phyloP scores from a whole-genome alignment of 139 green algal species.

The Coelastrella sp. region DNA sequence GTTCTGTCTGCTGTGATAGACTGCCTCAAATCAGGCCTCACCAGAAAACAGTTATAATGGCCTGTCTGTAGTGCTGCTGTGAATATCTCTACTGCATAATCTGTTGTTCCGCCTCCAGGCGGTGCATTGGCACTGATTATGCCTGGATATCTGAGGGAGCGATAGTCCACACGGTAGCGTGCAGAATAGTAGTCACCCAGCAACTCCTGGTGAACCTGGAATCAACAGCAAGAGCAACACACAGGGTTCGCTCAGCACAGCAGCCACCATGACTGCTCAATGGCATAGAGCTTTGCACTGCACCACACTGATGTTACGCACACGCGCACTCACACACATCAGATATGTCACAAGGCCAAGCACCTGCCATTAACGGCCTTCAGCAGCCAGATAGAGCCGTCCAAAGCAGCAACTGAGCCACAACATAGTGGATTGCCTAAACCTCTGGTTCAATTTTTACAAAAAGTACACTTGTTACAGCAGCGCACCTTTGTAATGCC shows the following conservation, averaged over 20 bases:
- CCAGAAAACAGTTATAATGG: slow-evolving; percentile 73
- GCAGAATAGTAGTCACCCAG: slow-evolving; percentile 68
- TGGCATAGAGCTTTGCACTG: too few species aligned
- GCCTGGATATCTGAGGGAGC: slow-evolving; percentile 73
- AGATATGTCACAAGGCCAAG: too few species aligned
- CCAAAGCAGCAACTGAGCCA: too few species aligned
- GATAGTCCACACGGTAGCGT: slow-evolving; percentile 74
- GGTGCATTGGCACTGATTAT: slow-evolving; percentile 68
- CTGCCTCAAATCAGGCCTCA: background rate
- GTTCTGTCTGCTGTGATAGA: background rate
- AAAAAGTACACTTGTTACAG: too few species aligned
- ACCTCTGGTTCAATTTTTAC: too few species aligned
- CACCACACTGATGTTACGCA: too few species aligned
- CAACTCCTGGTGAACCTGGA: slow-evolving; percentile 58
- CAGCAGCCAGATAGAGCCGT: too few species aligned
- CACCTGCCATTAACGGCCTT: too few species aligned
- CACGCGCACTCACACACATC: too few species aligned
- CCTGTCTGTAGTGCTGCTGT: slow-evolving; percentile 58
- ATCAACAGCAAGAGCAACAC: background rate
- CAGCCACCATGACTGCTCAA: too few species aligned
- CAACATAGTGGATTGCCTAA: too few species aligned
- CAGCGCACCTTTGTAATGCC: slow-evolving; percentile 73
- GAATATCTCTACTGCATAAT: slow-evolving; percentile 84
- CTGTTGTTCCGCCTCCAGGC: slow-evolving; percentile 77
- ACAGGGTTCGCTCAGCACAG: background rate